Conservation (phyloP, 2,329 filamentous ascomycete species). For the Didymella exigua region DNA sequence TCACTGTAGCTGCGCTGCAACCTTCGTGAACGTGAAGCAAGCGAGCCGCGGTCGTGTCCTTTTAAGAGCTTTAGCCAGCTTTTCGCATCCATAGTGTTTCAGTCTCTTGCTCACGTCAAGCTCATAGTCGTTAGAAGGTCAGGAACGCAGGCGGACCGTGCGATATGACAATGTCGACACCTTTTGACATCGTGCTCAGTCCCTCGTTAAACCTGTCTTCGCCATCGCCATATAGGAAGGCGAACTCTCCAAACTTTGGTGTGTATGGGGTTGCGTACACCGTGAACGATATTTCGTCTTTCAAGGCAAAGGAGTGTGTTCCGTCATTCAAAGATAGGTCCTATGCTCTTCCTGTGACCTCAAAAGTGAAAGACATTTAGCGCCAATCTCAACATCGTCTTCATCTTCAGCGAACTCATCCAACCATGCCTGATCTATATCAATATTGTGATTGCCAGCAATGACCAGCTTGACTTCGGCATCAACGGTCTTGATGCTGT, state of each 20-base stretch:
- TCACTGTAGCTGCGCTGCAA: slow-evolving; percentile 20
- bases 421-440: slow-evolving; percentile 52
- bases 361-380: slow-evolving; percentile 13
- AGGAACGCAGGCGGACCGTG: slow-evolving; percentile 59
- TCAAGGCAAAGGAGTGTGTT: slow-evolving; percentile 51
- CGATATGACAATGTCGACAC: slow-evolving; percentile 64
- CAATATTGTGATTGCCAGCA: slow-evolving; percentile 65
- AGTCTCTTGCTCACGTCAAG: slow-evolving; percentile 51
- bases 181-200: slow-evolving; percentile 20
- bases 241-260: slow-evolving; percentile 31
- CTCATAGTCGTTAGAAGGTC: slow-evolving; percentile 38
- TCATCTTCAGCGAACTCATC: slow-evolving; percentile 4
- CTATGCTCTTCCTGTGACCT: slow-evolving; percentile 32
- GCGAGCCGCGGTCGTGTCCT: slow-evolving; percentile 57
- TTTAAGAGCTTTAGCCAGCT: slow-evolving; percentile 57
- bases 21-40: slow-evolving; percentile 66
- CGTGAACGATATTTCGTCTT: slow-evolving; percentile 54
- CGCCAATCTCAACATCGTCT: slow-evolving; percentile 36
- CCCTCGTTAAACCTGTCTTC: slow-evolving; percentile 21
- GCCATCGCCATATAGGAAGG: slow-evolving; percentile 13
- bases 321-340: slow-evolving; percentile 61
- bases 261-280: slow-evolving; percentile 59
- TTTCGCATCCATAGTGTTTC: slow-evolving; percentile 58
- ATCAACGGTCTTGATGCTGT: slow-evolving; percentile 53
- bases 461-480: slow-evolving; percentile 65